Percentiles rank a stretch among this genome's conserved stretches.
Conservation (phyloP, 257 asterid species). For the Primulina tabacum region DNA sequence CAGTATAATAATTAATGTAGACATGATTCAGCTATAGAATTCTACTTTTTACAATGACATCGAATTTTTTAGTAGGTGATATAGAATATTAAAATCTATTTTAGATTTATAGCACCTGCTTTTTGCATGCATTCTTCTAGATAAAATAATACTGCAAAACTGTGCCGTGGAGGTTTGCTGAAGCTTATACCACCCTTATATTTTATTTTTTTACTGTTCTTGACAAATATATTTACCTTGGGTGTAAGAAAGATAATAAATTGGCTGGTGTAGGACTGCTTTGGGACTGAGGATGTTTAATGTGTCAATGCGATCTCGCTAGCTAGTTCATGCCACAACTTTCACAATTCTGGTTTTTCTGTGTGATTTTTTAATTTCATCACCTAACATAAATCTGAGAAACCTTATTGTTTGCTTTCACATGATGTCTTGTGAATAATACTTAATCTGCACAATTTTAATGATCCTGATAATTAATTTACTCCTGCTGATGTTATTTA, state of each 20-base stretch:
- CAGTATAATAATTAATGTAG: too few species aligned
- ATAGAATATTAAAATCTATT: too few species aligned
- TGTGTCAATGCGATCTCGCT: neutral
- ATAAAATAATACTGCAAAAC: too few species aligned
- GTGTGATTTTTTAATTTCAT: conserved; percentile 8
- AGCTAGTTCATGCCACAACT: conserved; percentile 10
- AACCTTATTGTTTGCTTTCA: conserved; percentile 16
- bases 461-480: conserved; percentile 21
- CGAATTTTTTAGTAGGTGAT: conserved; percentile 7
- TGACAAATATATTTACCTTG: conserved; percentile 8
- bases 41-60: conserved; percentile 6
- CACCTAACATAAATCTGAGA: conserved; percentile 8
- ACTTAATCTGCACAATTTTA: conserved; percentile 16
- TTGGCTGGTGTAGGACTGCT: conserved; percentile 5
- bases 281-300: conserved; percentile 2
- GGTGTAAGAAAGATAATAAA: neutral
- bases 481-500: conserved; percentile 31
- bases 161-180: too few species aligned
- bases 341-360: neutral
- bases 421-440: conserved; percentile 9
- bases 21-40: conserved; percentile 13
- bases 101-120: too few species aligned
- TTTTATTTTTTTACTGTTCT: neutral
- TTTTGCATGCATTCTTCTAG: too few species aligned
- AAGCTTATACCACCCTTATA: neutral